Evolutionary conservation across 768 basidiomycete species (phyloP), one percentile per base, ranked within the genome.

Genomic region (Pulveroboletus ravenelii): DNA sequence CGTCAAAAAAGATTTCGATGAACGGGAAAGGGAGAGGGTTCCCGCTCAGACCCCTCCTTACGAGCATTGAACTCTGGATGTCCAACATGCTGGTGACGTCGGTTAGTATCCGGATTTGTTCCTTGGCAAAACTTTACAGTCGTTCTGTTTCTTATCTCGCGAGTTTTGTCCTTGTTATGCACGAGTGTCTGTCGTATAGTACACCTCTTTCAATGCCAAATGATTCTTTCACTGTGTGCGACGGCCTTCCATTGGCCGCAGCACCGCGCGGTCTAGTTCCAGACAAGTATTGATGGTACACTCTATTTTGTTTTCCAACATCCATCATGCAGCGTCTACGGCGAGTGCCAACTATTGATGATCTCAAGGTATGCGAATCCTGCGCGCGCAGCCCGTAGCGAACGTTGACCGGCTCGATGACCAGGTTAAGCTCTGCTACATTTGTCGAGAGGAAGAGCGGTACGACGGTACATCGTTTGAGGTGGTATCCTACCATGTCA

Each of bases 361-460:
- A 70, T 50, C 67, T 70, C 52, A 70, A 64, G 61, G 68, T 64
- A 55, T 10, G 58, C 29, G 1, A 6, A 8, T 7, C 10, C 2
- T 2, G 20, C 17, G 23, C 15, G 13, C 31, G 34, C 23, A 45
- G 8, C 7, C 6, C 3, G 10, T 17, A 13, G 37, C n/a, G 1
- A 30, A 12, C 41, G 42, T 30, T 55, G 47, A 54, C 52, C 18
- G 14, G 45, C 41, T 20, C 31, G 45, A 25, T 35, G 12, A 40
- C 27, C 50, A 78, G 72, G 80, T 89, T 54, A 90, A 89, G 64
- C 72, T 87, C 10, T 90, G 88, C 56, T 90, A 86, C 64, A 89
- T 90, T 50, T 90, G 88, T 59, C 71, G 84, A 29, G 87, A 89
- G 58, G 86, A 88, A 62, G 86, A 88, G 52, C 67, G 54, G 3